A percentile compares a stretch with the other conserved stretches of the same genome.
These are phyloP conservation scores for Botryotinia globosa DNA, from an alignment of 2,329 filamentous ascomycete species.

Conservation along the genomic window DNA sequence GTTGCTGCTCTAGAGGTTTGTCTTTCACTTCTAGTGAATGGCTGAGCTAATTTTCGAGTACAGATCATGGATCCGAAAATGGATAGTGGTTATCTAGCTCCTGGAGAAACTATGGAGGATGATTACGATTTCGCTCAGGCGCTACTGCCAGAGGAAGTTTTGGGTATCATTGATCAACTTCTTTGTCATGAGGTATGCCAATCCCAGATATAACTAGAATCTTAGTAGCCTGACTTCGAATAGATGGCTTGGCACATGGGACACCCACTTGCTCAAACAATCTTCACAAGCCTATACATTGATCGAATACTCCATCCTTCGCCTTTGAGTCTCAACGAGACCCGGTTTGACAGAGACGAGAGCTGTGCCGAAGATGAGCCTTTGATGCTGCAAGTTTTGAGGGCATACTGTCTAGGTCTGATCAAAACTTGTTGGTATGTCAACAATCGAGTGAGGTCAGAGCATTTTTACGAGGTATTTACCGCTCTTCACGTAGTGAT, in stretches of 20 bases:
- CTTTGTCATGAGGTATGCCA: constrained; percentile 74
- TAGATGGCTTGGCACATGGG: constrained; percentile 96
- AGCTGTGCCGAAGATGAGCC: constrained; percentile 39
- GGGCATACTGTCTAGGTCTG: constrained; percentile 81
- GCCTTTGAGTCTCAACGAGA: constrained; percentile 55
- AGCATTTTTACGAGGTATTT: constrained; percentile 84
- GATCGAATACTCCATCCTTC: constrained; percentile 75
- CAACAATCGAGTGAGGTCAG: constrained; percentile 71
- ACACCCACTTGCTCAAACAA: constrained; percentile 90
- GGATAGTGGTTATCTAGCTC: constrained; percentile 84
- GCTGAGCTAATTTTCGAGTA: constrained; percentile 1
- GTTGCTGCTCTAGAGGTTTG: constrained; percentile 78
- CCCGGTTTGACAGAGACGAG: constrained; percentile 31
- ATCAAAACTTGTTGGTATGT: constrained; percentile 81
- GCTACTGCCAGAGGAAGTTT: constrained; percentile 72
- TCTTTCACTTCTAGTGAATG: neutral
- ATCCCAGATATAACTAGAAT: neutral
- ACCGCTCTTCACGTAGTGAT: neutral
- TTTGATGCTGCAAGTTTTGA: constrained; percentile 62
- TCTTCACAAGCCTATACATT: constrained; percentile 90
- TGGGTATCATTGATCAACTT: constrained; percentile 93
- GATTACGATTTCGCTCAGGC: constrained; percentile 70
- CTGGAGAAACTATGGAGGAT: constrained; percentile 79
- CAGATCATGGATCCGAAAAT: constrained; percentile 99
- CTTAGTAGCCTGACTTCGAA: constrained; percentile 15